Evolutionary conservation across 1,284 basidiomycete genomes (phyloP).

Genomic region (Ceratobasidium papillatum): DNA sequence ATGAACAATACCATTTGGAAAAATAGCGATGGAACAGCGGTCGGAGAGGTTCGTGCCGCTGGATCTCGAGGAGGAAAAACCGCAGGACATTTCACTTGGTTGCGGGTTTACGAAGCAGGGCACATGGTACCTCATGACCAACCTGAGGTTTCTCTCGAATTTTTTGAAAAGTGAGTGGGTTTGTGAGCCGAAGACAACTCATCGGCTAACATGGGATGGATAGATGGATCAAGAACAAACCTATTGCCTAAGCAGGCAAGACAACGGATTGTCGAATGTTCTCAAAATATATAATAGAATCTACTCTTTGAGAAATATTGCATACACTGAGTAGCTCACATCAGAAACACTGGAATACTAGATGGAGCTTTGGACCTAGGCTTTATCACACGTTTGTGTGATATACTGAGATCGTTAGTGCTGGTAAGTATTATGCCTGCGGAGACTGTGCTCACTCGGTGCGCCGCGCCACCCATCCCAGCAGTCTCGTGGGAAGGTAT

Average conservation of each 20-base stretch:
- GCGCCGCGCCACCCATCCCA: no score
- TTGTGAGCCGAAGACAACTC: neutral
- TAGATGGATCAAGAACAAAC: slow-evolving; percentile 20
- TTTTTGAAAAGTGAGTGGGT: slow-evolving; percentile 14
- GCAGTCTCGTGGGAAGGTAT: no score
- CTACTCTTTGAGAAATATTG: no score
- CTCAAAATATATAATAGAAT: no score
- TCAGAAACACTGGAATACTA: no score
- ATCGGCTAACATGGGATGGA: neutral
- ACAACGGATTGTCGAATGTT: no score
- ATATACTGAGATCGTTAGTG: no score
- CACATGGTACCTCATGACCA: slow-evolving; percentile 58
- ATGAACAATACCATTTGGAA: slow-evolving; percentile 29
- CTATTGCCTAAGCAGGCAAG: slow-evolving; percentile 2
- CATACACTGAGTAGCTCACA: no score
- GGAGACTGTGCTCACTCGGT: no score
- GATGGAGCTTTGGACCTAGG: no score
- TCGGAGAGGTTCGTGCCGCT: slow-evolving; percentile 57
- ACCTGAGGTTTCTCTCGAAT: slow-evolving; percentile 18
- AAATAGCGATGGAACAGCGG: slow-evolving; percentile 53
- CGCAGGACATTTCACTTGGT: slow-evolving; percentile 67
- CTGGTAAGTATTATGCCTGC: no score
- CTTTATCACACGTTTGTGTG: no score
- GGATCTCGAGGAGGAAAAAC: slow-evolving; percentile 55
- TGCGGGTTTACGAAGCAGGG: slow-evolving; percentile 65